Conservation (phyloP, 768 basidiomycete genomes). For the Sporobolomyces phaffii region DNA sequence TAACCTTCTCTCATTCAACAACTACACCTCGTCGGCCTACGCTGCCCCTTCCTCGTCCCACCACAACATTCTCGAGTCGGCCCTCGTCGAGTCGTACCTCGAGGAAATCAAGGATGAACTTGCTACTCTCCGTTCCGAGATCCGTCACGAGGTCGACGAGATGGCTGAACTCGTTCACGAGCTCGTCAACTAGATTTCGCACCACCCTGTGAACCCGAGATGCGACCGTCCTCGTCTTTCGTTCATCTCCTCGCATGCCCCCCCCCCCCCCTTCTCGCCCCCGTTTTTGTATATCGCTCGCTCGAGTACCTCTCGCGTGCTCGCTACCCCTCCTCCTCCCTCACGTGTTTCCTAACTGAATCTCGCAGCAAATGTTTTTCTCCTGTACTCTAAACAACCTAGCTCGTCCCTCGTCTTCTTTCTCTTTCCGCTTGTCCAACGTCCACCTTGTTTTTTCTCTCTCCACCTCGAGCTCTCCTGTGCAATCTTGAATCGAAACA, state of each 20-base stretch:
- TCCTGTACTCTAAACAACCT: too few species aligned
- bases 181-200: slow-evolving; percentile 6
- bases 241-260: background rate
- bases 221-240: background rate
- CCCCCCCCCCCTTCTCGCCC: background rate
- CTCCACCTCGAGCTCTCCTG: too few species aligned
- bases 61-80: slow-evolving; percentile 1
- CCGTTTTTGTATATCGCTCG: background rate
- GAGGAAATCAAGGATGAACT: slow-evolving; percentile 31
- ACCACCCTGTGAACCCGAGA: too few species aligned
- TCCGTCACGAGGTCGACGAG: slow-evolving; percentile 24
- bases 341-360: background rate
- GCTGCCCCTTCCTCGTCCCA: background rate
- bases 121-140: slow-evolving; percentile 7
- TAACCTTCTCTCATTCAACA: slow-evolving; percentile 76
- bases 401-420: too few species aligned
- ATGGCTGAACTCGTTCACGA: slow-evolving; percentile 19
- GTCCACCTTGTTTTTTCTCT: background rate
- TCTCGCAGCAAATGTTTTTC: background rate
- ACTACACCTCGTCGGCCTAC: slow-evolving; percentile 46
- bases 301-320: background rate
- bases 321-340: background rate
- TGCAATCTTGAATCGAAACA: slow-evolving; percentile 9
- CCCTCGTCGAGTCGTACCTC: slow-evolving; percentile 24
- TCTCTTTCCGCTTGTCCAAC: background rate